These are phyloP conservation scores for Boletus patriciae DNA, from an alignment of 768 basidiomycete genomes.

Conservation along the genomic window DNA sequence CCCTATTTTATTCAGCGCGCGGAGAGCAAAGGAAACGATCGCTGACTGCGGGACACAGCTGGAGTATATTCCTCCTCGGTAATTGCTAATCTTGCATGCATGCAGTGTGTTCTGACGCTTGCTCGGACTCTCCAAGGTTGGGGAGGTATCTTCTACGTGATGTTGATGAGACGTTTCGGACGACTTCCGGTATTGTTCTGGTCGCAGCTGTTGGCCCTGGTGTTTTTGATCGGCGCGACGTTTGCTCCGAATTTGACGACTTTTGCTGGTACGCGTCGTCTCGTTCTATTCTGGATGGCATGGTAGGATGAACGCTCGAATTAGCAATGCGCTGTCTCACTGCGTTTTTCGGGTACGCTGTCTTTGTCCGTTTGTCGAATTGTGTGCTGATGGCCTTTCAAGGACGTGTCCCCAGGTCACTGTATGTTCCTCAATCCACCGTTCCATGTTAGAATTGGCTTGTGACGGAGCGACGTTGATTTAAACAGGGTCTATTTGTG, in stretches of 20 bases:
- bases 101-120: constrained; percentile 7
- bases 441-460: not conserved
- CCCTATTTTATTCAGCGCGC: not conserved
- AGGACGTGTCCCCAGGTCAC: constrained; percentile 55
- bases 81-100: not conserved
- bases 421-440: constrained; percentile 24
- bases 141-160: constrained; percentile 32
- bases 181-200: constrained; percentile 34
- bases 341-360: constrained; percentile 31
- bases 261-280: constrained; percentile 40
- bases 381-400: not conserved
- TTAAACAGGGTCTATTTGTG: constrained; percentile 41
- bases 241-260: constrained; percentile 48
- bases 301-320: not conserved
- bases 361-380: not conserved
- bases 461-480: not conserved
- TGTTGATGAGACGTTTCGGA: constrained; percentile 32
- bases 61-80: constrained; percentile 52
- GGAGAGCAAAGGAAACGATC: not conserved
- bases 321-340: constrained; percentile 35
- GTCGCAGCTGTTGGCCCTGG: constrained; percentile 42
- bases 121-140: constrained; percentile 19
- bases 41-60: constrained; percentile 23
- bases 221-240: constrained; percentile 51
- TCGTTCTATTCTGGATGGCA: not conserved